Evolutionary conservation across 495 filamentous ascomycete genomes (phyloP).

Genomic region (Physcia stellaris): DNA sequence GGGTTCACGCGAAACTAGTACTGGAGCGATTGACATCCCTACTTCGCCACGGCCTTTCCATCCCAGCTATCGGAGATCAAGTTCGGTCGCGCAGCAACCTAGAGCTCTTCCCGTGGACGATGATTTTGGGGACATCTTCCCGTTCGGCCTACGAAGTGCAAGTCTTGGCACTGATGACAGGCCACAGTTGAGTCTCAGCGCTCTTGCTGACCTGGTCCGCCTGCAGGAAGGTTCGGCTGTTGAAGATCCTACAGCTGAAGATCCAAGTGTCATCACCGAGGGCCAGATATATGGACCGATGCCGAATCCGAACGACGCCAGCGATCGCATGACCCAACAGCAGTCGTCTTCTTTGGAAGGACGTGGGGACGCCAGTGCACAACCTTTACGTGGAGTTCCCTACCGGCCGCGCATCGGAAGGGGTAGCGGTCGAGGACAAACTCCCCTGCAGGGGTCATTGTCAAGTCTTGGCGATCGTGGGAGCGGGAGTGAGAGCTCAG

Average conservation of each 20-base stretch:
- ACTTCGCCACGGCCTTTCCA: constrained; percentile 54
- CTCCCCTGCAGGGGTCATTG: constrained; percentile 20
- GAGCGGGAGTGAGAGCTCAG: constrained; percentile 37
- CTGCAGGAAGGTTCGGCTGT: constrained; percentile 22
- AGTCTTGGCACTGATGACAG: constrained; percentile 61
- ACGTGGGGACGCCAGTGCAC: constrained; percentile 18
- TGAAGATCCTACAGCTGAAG: constrained; percentile 8
- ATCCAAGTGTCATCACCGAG: constrained; percentile 12
- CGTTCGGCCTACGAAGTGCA: constrained; percentile 57
- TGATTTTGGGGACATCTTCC: constrained; percentile 48
- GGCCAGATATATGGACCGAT: constrained; percentile 28
- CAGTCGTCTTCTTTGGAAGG: constrained; percentile 28
- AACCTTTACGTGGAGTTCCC: constrained; percentile 5
- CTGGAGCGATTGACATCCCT: constrained; percentile 71
- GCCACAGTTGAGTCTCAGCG: constrained; percentile 42
- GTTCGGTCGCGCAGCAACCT: constrained; percentile 63
- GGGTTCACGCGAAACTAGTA: constrained; percentile 31
- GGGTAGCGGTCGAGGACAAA: constrained; percentile 18
- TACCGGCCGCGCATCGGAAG: constrained; percentile 23
- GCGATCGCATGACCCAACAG: constrained; percentile 26
- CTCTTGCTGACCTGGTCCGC: constrained; percentile 38
- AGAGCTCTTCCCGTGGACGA: constrained; percentile 34
- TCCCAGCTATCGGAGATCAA: constrained; percentile 52
- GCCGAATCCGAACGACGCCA: constrained; percentile 26
- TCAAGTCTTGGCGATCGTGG: constrained; percentile 33